Percentiles rank a stretch among this genome's conserved stretches.
Conservation (phyloP, 768 basidiomycete species). For the Ramaria sp. region DNA sequence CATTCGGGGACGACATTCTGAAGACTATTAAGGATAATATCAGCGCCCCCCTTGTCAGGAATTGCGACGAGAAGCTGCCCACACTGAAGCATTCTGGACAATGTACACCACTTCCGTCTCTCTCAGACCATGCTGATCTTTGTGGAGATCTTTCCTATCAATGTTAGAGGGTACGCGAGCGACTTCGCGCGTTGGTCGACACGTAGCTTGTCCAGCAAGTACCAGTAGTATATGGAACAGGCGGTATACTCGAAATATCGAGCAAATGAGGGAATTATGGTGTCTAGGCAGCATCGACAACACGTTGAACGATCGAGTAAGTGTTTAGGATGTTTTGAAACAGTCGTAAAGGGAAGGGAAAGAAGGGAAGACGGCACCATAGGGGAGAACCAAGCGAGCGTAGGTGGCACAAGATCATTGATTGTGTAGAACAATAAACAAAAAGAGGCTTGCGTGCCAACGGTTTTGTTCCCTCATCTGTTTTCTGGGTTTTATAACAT, state of each 20-base stretch:
- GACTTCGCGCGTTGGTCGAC: not conserved
- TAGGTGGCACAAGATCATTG: not conserved
- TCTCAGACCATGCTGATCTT: not conserved
- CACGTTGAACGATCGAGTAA: not conserved
- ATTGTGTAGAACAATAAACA: not conserved
- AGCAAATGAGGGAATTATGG: not conserved
- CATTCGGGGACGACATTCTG: not conserved
- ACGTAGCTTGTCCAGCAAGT: constrained; percentile 6
- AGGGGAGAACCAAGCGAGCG: not conserved
- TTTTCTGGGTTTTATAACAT: too few species aligned
- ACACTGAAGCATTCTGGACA: not conserved
- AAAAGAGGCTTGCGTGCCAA: not conserved
- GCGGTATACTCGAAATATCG: not conserved
- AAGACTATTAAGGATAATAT: not conserved
- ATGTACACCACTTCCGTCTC: not conserved
- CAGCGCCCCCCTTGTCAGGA: not conserved
- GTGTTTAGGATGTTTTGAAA: too few species aligned
- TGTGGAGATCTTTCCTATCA: not conserved
- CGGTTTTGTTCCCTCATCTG: too few species aligned
- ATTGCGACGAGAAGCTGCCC: not conserved
- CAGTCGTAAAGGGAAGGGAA: not conserved
- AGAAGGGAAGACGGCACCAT: not conserved
- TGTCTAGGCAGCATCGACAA: not conserved
- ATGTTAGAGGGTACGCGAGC: not conserved
- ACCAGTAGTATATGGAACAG: not conserved